phyloP scores from a whole-genome alignment of 2,329 filamentous ascomycete genomes.

The Exophiala alcalophila region DNA sequence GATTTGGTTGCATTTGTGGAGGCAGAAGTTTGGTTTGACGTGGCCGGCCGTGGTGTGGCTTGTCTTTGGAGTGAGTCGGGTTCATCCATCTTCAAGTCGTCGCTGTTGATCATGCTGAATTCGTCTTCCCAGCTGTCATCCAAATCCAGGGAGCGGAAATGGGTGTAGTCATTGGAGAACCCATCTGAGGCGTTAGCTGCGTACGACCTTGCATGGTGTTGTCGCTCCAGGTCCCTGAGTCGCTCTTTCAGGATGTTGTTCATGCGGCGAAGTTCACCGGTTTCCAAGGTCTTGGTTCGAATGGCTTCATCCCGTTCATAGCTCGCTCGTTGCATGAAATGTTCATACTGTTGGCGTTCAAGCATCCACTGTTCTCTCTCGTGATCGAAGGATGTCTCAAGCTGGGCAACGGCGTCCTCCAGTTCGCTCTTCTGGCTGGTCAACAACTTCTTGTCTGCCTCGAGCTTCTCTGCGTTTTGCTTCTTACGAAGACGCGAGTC shows the following conservation, averaged over 20 bases:
- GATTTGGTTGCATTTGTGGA: conserved; percentile 8
- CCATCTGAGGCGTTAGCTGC: conserved; percentile 37
- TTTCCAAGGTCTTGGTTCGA: conserved; percentile 82
- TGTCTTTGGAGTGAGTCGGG: conserved; percentile 45
- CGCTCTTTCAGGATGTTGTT: conserved; percentile 74
- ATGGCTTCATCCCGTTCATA: conserved; percentile 92
- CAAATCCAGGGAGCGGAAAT: conserved; percentile 82
- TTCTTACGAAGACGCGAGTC: conserved; percentile 98
- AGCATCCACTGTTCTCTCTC: conserved; percentile 61
- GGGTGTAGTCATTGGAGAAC: conserved; percentile 69
- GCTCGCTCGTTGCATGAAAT: conserved; percentile 72
- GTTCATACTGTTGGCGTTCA: conserved; percentile 71
- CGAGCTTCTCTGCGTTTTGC: conserved; percentile 92
- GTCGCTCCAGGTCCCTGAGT: conserved; percentile 48
- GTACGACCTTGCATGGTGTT: conserved; percentile 29
- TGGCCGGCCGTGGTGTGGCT: conserved; percentile 37
- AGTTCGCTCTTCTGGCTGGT: conserved; percentile 71
- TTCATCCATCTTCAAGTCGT: conserved; percentile 59
- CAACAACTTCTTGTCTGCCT: conserved; percentile 94
- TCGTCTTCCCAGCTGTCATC: conserved; percentile 78
- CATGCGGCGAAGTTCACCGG: conserved; percentile 87
- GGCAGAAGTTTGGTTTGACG: conserved; percentile 4
- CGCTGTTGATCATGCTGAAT: conserved; percentile 70
- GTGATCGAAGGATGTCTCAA: conserved; percentile 35
- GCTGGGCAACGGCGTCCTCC: conserved; percentile 66